These are phyloP conservation scores for Fusarium verrucosum DNA, from an alignment of 2,329 filamentous ascomycete genomes.

Conservation along the genomic window DNA sequence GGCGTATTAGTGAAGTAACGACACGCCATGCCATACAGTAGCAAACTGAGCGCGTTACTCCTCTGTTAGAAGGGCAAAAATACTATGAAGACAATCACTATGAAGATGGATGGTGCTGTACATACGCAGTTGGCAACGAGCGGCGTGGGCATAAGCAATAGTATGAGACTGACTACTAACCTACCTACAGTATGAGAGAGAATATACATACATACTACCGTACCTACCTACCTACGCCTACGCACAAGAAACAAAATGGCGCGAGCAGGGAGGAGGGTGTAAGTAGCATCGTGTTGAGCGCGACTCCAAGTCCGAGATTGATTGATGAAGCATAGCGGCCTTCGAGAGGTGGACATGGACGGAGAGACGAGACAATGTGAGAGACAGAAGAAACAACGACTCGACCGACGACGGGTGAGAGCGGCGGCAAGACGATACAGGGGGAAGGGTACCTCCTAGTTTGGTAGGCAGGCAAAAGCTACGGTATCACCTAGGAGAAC, in stretches of 20 bases:
- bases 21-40: conserved; percentile 1
- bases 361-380: conserved; percentile 17
- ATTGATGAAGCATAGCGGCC: conserved; percentile 44
- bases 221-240: too few species aligned
- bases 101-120: conserved; percentile 18
- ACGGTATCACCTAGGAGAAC: conserved; percentile 32
- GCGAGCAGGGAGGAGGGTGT: conserved; percentile 41
- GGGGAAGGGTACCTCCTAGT: not conserved
- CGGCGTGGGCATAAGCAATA: conserved; percentile 42
- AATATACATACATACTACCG: not conserved
- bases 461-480: conserved; percentile 10
- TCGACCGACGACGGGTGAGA: too few species aligned
- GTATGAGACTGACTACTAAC: not conserved
- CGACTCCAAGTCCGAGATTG: conserved; percentile 38
- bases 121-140: conserved; percentile 25
- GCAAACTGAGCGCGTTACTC: not conserved
- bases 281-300: conserved; percentile 35
- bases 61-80: not conserved
- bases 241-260: conserved; percentile 36
- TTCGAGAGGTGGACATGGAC: conserved; percentile 36
- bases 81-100: not conserved
- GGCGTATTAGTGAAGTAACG: conserved; percentile 7
- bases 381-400: conserved; percentile 11
- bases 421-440: conserved; percentile 9
- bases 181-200: not conserved